Conservation (phyloP, 2,329 filamentous ascomycete genomes). For the Plenodomus biglobosus region DNA sequence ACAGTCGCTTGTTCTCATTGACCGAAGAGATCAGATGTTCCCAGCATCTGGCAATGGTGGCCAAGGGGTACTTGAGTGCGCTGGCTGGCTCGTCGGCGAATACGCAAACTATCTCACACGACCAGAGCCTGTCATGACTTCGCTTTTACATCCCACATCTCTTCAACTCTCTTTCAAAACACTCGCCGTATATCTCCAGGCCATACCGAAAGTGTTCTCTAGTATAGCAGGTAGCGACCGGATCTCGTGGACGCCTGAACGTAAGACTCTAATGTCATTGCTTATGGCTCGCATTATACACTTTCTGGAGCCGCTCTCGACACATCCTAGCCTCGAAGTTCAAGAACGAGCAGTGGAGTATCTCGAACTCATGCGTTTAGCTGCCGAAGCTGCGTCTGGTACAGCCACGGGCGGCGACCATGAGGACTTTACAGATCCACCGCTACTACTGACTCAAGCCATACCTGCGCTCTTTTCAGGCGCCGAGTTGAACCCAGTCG, state of each 20-base stretch:
- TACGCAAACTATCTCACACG: conserved; percentile 72
- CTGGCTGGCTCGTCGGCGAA: conserved; percentile 87
- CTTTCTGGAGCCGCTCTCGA: conserved; percentile 74
- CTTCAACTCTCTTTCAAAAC: conserved; percentile 62
- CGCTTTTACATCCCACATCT: conserved; percentile 69
- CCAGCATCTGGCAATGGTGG: conserved; percentile 54
- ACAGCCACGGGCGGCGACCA: conserved; percentile 60
- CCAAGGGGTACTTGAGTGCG: conserved; percentile 69
- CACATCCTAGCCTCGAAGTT: conserved; percentile 87
- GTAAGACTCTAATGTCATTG: conserved; percentile 73
- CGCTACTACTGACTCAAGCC: conserved; percentile 83
- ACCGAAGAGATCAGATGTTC: conserved; percentile 61
- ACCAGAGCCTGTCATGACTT: conserved; percentile 71
- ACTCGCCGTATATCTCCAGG: conserved; percentile 79
- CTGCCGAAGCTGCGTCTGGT: conserved; percentile 74
- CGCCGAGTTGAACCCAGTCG: conserved; percentile 89
- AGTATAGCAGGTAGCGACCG: conserved; percentile 66
- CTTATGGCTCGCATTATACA: conserved; percentile 80
- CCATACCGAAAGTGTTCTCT: conserved; percentile 82
- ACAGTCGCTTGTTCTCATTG: conserved; percentile 69
- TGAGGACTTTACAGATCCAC: conserved; percentile 72
- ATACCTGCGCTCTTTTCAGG: conserved; percentile 86
- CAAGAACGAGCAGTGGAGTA: conserved; percentile 95
- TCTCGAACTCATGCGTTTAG: conserved; percentile 82
- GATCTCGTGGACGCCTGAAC: conserved; percentile 68